Base-by-base conservation (phyloP, 1,139 yeast genomes). In the Kluyveromyces marxianus region DNA sequence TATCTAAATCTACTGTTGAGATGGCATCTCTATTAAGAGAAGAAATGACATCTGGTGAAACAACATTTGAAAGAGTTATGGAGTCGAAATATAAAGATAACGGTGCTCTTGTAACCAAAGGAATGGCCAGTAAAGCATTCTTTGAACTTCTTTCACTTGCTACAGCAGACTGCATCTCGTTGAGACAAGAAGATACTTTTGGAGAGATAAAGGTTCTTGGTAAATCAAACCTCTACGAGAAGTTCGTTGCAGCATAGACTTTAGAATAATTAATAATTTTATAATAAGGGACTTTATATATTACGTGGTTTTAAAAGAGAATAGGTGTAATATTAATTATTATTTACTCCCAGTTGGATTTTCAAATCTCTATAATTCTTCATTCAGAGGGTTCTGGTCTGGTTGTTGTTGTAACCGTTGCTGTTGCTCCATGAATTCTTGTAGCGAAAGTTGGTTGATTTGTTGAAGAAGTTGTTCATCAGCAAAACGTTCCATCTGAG, bases 121-220 rank as follows among this genome's bases (percentile, higher is more conserved):
- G 71, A 51, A 81, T 83, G 55, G 92, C 90, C 1, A 77, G 89
- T 7, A 77, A 79, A 57, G 76, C 86, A 52, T 89, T 89, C 65
- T 88, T 89, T 59, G 95, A 89, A 60, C 65, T 89, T 61, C 71
- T 90, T 56, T 92, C 88, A 1, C 69, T 89, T 52, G 95, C 96
- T 1, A 84, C 95, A 6, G 73, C 80, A 47, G 92, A 84, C 55
- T 82, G 90, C 44, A 68, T 89, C 43, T 67, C 71, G 25, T 64
- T 89, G 39, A 66, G 76, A 30, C 96, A 89, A 67, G 69, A 71
- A 3, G 71, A 69, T 33, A 64, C 84, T 14, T 87, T 81, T 50
- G 83, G 81, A 2, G 77, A 75, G 35, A 81, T 89, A 46, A 57
- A 60, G 14, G 72, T 88, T 38, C 62, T 69, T 25, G 69, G 81